Evolutionary conservation across 1,284 basidiomycete genomes (phyloP).

Genomic region (Chondrostereum purpureum): DNA sequence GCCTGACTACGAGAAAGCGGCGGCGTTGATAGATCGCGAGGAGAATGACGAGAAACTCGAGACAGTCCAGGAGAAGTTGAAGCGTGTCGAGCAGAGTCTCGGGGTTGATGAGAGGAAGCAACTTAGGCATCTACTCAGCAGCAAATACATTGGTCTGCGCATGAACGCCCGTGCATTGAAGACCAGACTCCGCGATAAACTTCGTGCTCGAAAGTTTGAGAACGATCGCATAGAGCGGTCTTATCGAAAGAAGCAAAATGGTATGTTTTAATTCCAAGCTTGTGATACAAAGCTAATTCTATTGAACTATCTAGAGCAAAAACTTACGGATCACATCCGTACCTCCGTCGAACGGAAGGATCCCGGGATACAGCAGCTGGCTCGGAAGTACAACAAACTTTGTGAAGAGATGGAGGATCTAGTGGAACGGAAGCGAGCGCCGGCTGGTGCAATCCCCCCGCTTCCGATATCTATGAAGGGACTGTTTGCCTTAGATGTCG

Average conservation of each 20-base stretch:
- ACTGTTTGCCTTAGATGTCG: constrained; percentile 16
- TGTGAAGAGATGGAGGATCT: constrained; percentile 8
- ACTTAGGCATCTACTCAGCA: background rate
- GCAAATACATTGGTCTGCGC: background rate
- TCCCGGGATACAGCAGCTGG: constrained; percentile 12
- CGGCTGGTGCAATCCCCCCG: constrained; percentile 11
- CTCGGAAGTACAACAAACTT: constrained; percentile 13
- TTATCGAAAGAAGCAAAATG: background rate
- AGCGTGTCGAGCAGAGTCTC: background rate
- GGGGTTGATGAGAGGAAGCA: background rate
- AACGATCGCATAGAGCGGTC: constrained; percentile 6
- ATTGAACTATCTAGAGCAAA: constrained; percentile 1
- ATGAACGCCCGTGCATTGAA: constrained; percentile 9
- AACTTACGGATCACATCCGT: constrained; percentile 5
- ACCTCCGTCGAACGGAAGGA: constrained; percentile 7
- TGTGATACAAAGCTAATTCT: background rate
- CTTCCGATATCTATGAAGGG: constrained; percentile 7
- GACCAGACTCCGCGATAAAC: background rate
- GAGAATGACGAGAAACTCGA: background rate
- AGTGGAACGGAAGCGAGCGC: constrained; percentile 10
- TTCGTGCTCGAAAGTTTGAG: constrained; percentile 8
- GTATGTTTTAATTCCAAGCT: background rate
- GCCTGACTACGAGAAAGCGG: background rate
- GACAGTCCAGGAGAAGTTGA: background rate
- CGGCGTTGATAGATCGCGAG: background rate